A percentile compares a stretch with the other conserved stretches of the same genome.
Evolutionary conservation across 2,329 filamentous ascomycete species (phyloP).

Genomic region (Neonectria ditissima): DNA sequence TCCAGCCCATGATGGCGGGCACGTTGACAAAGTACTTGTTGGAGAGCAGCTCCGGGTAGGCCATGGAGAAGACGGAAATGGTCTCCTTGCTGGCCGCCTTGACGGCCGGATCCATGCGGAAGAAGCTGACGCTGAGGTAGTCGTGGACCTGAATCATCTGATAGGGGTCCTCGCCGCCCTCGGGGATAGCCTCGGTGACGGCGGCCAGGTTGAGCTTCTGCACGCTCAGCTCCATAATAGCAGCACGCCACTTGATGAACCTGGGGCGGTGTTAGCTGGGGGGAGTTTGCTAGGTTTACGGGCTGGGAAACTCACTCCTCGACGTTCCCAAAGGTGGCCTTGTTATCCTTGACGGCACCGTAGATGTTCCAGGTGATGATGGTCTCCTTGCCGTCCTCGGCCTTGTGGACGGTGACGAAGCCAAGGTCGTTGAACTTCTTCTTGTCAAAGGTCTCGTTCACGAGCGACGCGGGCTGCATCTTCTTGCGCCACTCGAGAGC

Average conservation of each 20-base stretch:
- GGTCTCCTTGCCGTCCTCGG: slow-evolving; percentile 66
- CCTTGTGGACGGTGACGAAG: slow-evolving; percentile 79
- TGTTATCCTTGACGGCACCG: slow-evolving; percentile 83
- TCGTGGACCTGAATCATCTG: slow-evolving; percentile 95
- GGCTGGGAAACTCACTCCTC: slow-evolving; percentile 73
- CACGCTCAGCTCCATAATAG: slow-evolving; percentile 89
- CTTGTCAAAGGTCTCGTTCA: slow-evolving; percentile 72
- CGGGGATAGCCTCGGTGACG: slow-evolving; percentile 77
- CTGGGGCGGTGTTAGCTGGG: slow-evolving; percentile 56
- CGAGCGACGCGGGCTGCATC: slow-evolving; percentile 75
- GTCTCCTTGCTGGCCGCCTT: slow-evolving; percentile 83
- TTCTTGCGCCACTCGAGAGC: slow-evolving; percentile 87
- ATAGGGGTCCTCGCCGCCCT: slow-evolving; percentile 83
- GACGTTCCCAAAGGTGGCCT: slow-evolving; percentile 85
- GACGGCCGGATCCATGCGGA: slow-evolving; percentile 82
- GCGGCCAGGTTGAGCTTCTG: slow-evolving; percentile 76
- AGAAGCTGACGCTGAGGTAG: slow-evolving; percentile 88
- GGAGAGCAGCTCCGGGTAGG: slow-evolving; percentile 86
- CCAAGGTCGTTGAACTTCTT: slow-evolving; percentile 82
- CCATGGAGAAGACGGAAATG: slow-evolving; percentile 82
- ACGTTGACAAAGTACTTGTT: slow-evolving; percentile 98
- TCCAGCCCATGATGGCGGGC: slow-evolving; percentile 89
- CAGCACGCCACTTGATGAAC: slow-evolving; percentile 90
- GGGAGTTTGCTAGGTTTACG: not conserved
- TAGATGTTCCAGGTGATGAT: slow-evolving; percentile 95